A percentile compares a stretch with the other conserved stretches of the same genome.
Conservation (phyloP, 768 basidiomycete genomes). For the Cyclocybe aegerita region DNA sequence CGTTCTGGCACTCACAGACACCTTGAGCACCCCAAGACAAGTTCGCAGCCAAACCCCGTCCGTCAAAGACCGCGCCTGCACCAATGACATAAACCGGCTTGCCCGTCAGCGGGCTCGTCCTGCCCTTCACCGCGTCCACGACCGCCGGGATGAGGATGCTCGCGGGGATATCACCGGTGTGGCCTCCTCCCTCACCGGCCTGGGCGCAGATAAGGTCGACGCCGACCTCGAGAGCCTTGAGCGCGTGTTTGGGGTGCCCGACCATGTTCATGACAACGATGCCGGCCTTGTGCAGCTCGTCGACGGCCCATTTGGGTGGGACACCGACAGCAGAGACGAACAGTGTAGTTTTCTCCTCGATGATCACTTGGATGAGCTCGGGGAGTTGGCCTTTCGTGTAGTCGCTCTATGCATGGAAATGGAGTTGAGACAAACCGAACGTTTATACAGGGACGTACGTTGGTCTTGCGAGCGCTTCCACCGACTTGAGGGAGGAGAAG, state of each 20-base stretch:
- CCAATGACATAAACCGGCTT: slow-evolving; percentile 86
- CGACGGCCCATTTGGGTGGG: slow-evolving; percentile 78
- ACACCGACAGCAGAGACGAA: slow-evolving; percentile 94
- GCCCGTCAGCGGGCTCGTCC: slow-evolving; percentile 77
- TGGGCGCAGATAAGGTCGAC: slow-evolving; percentile 95
- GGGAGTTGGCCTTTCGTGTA: slow-evolving; percentile 87
- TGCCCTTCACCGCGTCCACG: slow-evolving; percentile 79
- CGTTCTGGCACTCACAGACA: slow-evolving; percentile 61
- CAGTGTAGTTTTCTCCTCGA: slow-evolving; percentile 83
- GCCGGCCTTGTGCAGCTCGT: slow-evolving; percentile 78
- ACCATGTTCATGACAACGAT: slow-evolving; percentile 96
- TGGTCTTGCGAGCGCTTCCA: slow-evolving; percentile 87
- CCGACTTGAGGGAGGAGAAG: slow-evolving; percentile 87
- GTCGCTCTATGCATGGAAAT: slow-evolving; percentile 53
- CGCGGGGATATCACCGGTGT: slow-evolving; percentile 83
- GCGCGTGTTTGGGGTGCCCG: slow-evolving; percentile 90
- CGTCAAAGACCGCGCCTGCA: slow-evolving; percentile 90
- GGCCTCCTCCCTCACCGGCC: slow-evolving; percentile 89
- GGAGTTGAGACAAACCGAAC: not conserved
- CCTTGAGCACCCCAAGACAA: slow-evolving; percentile 87
- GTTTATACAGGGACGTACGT: slow-evolving; percentile 43
- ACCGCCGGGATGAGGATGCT: slow-evolving; percentile 89
- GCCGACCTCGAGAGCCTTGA: slow-evolving; percentile 78
- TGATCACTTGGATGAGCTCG: slow-evolving; percentile 86
- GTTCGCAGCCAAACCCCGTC: slow-evolving; percentile 84